Evolutionary conservation across 305 asterid genomes (phyloP), one percentile per base, ranked within the genome.

Genomic region (Solanum hybrid): DNA sequence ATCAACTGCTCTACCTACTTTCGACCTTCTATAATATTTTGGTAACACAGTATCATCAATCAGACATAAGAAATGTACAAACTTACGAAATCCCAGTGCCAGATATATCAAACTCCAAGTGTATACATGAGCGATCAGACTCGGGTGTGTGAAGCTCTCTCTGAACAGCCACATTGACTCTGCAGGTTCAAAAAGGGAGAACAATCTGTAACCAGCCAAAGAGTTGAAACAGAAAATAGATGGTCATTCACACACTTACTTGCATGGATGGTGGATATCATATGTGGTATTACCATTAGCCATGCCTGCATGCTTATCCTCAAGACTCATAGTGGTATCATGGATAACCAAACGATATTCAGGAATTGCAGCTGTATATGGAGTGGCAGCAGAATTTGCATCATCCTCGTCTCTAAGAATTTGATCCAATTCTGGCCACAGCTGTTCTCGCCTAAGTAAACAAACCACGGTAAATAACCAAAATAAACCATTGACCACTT

Each of bases 251-350:
- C 81, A 37, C 36, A 80, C 91, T 75, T 93, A 96, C 98, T 95
- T 91, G 98, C 98, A 96, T 82, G 98, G 98, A 91, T 94, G 98
- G 91, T 96, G 98, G 89, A 94, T 91, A 92, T 96, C 98, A 92
- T 94, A 95, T 26, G 92, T 76, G 80, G 92, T 86, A 92, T 93
- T 93, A 86, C 98, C 98, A 89, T 95, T 93, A 35, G 94, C 90
- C 92, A 91, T 85, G 89, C 46, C 87, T 42, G 89, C 88, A 64
- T 91, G 93, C 87, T 90, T 92, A 90, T 93, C 92, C 80, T 92
- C 94, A 89, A 88, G 79, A 42, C 89, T 88, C 24, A 90, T 90
- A 28, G 91, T 78, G 87, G 93, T 87, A 91, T 94, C 95, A 91
- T 94, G 93, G 90, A 90, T 91, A 90, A 93, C 94, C 73, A 95